These are phyloP conservation scores for Anisodus tanguticus DNA, from an alignment of 257 asterid species.

Conservation along the genomic window DNA sequence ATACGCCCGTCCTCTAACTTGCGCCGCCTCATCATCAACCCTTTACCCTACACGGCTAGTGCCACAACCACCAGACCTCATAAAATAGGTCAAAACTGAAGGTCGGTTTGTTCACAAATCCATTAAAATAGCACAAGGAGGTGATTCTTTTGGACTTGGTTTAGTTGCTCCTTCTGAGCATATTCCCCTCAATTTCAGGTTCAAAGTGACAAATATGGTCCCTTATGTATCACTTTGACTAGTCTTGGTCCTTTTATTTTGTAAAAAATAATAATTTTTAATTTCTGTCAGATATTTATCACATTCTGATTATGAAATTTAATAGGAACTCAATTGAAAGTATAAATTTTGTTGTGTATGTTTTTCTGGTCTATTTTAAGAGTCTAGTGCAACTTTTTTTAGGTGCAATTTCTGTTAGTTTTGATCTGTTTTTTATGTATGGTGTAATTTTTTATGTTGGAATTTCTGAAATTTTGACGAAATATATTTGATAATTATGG, in stretches of 20 bases:
- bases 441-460: too few species aligned
- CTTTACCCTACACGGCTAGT: conserved; percentile 62
- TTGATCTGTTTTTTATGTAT: neutral
- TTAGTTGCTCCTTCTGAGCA: conserved; percentile 77
- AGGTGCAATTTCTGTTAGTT: too few species aligned
- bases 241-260: conserved; percentile 49
- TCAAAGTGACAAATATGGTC: conserved; percentile 38
- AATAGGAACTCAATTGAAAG: neutral
- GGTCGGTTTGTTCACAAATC: conserved; percentile 90
- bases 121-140: conserved; percentile 52
- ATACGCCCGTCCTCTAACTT: conserved; percentile 63
- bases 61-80: conserved; percentile 81
- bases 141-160: conserved; percentile 54
- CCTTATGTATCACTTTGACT: conserved; percentile 44
- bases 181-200: conserved; percentile 71
- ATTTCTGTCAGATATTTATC: too few species aligned
- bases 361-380: neutral
- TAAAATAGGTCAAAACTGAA: conserved; percentile 84
- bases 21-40: conserved; percentile 56
- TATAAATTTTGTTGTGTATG: conserved; percentile 34
- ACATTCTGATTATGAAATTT: too few species aligned
- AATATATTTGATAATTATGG: too few species aligned
- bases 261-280: too few species aligned
- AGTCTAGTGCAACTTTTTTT: too few species aligned
- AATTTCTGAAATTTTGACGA: too few species aligned